Conservation (phyloP, 768 basidiomycete genomes). For the Tricholoma hemisulphureum region DNA sequence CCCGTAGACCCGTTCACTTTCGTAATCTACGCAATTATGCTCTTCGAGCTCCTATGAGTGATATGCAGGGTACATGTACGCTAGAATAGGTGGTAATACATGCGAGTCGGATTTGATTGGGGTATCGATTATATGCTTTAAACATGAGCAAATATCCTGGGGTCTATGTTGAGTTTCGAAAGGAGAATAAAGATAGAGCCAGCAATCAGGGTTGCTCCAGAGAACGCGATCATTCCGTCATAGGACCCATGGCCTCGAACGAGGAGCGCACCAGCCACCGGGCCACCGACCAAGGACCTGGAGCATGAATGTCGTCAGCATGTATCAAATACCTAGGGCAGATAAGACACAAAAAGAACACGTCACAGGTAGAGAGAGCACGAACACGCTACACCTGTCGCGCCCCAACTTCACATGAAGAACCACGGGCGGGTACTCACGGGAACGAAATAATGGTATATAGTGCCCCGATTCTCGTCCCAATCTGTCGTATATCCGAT, state of each 20-base stretch:
- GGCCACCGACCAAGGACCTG: constrained; percentile 64
- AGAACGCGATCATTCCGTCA: constrained; percentile 55
- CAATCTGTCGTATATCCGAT: constrained; percentile 56
- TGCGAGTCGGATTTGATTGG: no score
- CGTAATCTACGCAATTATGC: not conserved
- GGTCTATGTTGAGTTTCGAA: constrained; percentile 47
- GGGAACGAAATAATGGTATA: constrained; percentile 67
- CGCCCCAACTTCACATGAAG: not conserved
- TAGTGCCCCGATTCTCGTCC: constrained; percentile 60
- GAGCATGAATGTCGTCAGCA: not conserved
- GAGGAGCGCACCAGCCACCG: constrained; percentile 60
- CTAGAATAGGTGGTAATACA: no score
- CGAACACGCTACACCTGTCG: not conserved
- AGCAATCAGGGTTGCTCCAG: constrained; percentile 55
- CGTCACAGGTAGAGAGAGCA: not conserved
- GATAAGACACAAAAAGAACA: not conserved
- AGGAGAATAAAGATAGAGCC: constrained; percentile 59
- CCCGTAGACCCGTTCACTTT: not conserved
- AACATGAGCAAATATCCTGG: constrained; percentile 43
- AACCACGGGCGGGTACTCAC: constrained; percentile 44
- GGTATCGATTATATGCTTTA: constrained; percentile 23
- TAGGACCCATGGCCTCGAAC: constrained; percentile 42
- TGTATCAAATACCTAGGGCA: not conserved
- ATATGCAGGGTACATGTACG: no score
- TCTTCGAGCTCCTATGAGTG: no score